Base-by-base conservation (phyloP, 1,284 basidiomycete genomes). In the Sanguinoderma infundibulare region DNA sequence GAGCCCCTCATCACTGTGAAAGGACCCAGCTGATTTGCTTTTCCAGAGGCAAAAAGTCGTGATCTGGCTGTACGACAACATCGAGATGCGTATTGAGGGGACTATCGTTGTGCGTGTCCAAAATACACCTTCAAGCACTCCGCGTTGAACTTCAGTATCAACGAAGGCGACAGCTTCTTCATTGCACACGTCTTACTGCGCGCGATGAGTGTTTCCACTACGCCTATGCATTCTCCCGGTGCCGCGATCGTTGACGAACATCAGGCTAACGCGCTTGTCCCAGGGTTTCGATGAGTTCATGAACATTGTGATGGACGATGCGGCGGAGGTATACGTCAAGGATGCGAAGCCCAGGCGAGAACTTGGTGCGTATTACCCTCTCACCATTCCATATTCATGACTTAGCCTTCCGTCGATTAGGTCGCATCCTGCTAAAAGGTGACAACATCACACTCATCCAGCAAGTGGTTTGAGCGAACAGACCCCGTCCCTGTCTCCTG, bases 271-370 rank as follows among this genome's bases (percentile, higher is more conserved):
- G 10, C 32, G 2, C 6, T 36, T 47, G 10, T 36, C 24, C 6
- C 75, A 98, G 97, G 98, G 98, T 24, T 99, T 99, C 73, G 98
- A 99, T 76, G 98, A 99, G 78, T 99, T 99, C 78, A 99, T 99
- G 98, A 99, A 99, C 75, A 81, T 99, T 22, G 95, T 98, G 24
- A 81, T 98, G n/a, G 96, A 98, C 71, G 95, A 98, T 64, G 95
- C 97, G 40, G 87, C 89, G 62, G 98, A 99, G 77, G 92, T 98
- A 7, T 97, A 89, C 74, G 87, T 96, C 64, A 94, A 95, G 74
- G 91, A 92, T 55, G 86, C 87, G 60, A 92, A 95, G 78, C 90
- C 95, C 46, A 84, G 91, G 67, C 83, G 89, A 77, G 90, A 94
- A 68, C 82, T 95, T 47, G 94, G 94, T 92, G 66, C 55, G 84